Conservation (phyloP, 2,329 filamentous ascomycete genomes). For the Aciculosporium take region DNA sequence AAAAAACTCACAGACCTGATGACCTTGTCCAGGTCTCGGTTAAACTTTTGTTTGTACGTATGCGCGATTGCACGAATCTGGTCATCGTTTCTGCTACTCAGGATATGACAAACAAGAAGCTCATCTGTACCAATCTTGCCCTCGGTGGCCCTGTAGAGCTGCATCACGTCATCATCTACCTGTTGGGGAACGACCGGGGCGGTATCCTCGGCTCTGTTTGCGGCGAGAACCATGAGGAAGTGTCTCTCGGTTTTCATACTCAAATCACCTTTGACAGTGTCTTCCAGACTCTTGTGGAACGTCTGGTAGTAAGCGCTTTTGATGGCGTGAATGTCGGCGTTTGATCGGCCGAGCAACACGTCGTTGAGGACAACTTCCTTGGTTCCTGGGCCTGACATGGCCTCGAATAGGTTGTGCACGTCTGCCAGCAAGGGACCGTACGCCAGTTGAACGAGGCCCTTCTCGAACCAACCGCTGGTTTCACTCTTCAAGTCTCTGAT, state of each 20-base stretch:
- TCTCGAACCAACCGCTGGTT: slow-evolving; percentile 58
- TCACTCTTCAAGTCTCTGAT: slow-evolving; percentile 65
- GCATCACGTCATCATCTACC: slow-evolving; percentile 60
- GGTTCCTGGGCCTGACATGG: slow-evolving; percentile 68
- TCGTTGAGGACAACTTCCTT: slow-evolving; percentile 81
- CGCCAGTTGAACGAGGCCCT: slow-evolving; percentile 59
- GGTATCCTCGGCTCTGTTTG: slow-evolving; percentile 62
- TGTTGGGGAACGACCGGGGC: slow-evolving; percentile 58
- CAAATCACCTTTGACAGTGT: slow-evolving; percentile 62
- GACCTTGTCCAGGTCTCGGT: slow-evolving; percentile 53
- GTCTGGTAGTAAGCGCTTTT: slow-evolving; percentile 60
- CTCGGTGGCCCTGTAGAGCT: slow-evolving; percentile 65
- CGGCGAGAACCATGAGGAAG: slow-evolving; percentile 69
- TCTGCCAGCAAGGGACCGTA: slow-evolving; percentile 71
- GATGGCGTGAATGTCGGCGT: slow-evolving; percentile 79
- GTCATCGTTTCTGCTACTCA: slow-evolving; percentile 61
- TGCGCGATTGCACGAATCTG: slow-evolving; percentile 73
- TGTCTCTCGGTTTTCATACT: slow-evolving; percentile 76
- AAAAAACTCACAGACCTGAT: slow-evolving; percentile 46
- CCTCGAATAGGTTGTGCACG: slow-evolving; percentile 52
- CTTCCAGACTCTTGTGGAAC: slow-evolving; percentile 52
- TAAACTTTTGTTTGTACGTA: slow-evolving; percentile 60
- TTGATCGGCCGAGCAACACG: slow-evolving; percentile 65
- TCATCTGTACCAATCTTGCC: slow-evolving; percentile 61
- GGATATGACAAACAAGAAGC: slow-evolving; percentile 62